These are phyloP conservation scores for Maudiozyma serrabonitensis DNA, from an alignment of 805 yeast genomes.

Conservation along the genomic window DNA sequence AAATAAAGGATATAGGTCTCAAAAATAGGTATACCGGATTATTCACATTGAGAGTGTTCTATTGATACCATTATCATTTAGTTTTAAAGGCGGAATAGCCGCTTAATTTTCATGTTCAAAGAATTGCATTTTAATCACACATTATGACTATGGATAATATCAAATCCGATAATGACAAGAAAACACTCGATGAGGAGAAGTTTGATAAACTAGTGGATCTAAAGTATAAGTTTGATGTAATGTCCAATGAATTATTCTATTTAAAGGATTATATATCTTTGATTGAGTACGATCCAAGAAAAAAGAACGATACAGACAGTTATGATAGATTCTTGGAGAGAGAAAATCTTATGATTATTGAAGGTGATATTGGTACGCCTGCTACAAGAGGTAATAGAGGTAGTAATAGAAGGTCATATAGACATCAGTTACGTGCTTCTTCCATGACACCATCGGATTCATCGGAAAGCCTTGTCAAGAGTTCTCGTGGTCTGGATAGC, in stretches of 20 bases:
- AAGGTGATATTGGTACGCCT: conserved; percentile 8
- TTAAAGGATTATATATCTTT: conserved; percentile 51
- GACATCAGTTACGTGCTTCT: conserved; percentile 1
- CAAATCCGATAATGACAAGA: neutral
- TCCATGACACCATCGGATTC: neutral
- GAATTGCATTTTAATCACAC: neutral
- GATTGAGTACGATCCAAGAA: conserved; percentile 50
- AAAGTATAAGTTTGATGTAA: conserved; percentile 37
- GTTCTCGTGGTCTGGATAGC: neutral
- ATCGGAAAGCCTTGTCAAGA: neutral
- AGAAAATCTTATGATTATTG: conserved; percentile 10
- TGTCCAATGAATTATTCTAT: conserved; percentile 55
- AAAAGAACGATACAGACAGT: conserved; percentile 29
- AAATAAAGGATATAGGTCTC: neutral
- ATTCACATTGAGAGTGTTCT: conserved; percentile 3
- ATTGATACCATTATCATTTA: conserved; percentile 1
- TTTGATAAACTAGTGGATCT: conserved; percentile 34
- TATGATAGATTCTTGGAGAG: conserved; percentile 26
- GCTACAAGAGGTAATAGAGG: neutral
- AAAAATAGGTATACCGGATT: neutral
- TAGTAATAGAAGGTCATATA: neutral
- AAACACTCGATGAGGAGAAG: neutral
- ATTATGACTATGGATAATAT: neutral
- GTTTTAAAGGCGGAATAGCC: neutral
- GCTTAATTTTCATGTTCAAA: conserved; percentile 4